Conservation (phyloP, 495 filamentous ascomycete species). For the Penicillium waksmanii region DNA sequence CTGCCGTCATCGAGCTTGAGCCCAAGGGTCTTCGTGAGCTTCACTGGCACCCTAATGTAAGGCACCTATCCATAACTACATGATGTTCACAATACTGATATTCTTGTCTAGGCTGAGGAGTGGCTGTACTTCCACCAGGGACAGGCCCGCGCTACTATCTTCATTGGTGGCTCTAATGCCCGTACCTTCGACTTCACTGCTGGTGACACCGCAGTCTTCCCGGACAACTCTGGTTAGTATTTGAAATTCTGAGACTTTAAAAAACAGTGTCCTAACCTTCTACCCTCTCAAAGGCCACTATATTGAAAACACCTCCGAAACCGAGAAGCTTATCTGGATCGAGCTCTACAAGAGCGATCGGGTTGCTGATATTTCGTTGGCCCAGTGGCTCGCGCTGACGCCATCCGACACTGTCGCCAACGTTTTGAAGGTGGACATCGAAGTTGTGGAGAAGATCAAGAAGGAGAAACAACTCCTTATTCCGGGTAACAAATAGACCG, state of each 20-base stretch:
- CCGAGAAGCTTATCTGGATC: conserved; percentile 64
- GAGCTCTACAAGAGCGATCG: conserved; percentile 68
- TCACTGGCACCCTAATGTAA: conserved; percentile 71
- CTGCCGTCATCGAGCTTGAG: conserved; percentile 61
- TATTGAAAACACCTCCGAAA: conserved; percentile 66
- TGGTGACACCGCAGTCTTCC: conserved; percentile 68
- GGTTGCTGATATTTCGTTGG: conserved; percentile 63
- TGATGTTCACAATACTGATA: conserved; percentile 11
- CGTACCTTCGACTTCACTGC: conserved; percentile 67
- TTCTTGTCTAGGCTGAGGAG: conserved; percentile 55
- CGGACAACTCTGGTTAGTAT: conserved; percentile 59
- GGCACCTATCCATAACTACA: conserved; percentile 3
- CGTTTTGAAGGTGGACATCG: conserved; percentile 59
- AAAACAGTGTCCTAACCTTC: not conserved
- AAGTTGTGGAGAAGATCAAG: conserved; percentile 59
- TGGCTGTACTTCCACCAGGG: conserved; percentile 70
- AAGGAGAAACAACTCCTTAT: conserved; percentile 65
- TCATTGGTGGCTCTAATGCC: conserved; percentile 59
- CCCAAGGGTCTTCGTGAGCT: conserved; percentile 64
- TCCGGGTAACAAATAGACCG: conserved; percentile 13
- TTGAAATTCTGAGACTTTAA: conserved; percentile 3
- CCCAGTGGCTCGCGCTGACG: conserved; percentile 68
- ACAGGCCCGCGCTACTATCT: conserved; percentile 61
- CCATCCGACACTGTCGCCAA: conserved; percentile 62
- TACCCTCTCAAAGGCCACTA: conserved; percentile 52